Evolutionary conservation across 495 filamentous ascomycete species (phyloP).

Genomic region (Trichocladium antarcticum): DNA sequence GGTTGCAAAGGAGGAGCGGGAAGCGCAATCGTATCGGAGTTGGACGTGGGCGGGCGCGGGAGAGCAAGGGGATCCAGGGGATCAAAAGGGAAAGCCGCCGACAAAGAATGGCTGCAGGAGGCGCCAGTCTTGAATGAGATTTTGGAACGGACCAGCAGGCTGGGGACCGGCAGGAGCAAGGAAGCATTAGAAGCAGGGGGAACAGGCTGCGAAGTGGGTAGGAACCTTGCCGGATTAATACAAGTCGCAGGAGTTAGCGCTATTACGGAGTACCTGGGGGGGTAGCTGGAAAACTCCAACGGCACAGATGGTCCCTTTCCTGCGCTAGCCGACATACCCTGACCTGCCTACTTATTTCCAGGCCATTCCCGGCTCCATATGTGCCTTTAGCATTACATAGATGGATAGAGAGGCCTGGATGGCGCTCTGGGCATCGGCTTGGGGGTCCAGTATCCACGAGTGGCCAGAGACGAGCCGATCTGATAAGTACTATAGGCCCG

Average conservation of each 20-base stretch:
- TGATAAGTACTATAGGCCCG: neutral
- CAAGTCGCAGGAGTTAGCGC: neutral
- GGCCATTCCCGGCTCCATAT: conserved; percentile 7
- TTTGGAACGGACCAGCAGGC: conserved; percentile 8
- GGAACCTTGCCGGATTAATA: neutral
- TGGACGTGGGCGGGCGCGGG: conserved; percentile 1
- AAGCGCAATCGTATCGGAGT: neutral
- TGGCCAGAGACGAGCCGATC: neutral
- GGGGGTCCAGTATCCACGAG: neutral
- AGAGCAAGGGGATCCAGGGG: conserved; percentile 1
- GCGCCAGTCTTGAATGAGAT: conserved; percentile 17
- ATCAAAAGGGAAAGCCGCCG: conserved; percentile 26
- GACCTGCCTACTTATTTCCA: conserved; percentile 9
- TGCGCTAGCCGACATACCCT: neutral
- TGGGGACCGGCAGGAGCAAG: neutral
- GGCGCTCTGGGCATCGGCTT: neutral
- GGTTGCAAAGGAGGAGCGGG: neutral
- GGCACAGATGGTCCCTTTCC: too few species aligned
- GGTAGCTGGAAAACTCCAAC: too few species aligned
- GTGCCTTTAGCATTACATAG: too few species aligned
- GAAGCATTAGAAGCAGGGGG: neutral
- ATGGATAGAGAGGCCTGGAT: too few species aligned
- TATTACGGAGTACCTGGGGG: too few species aligned
- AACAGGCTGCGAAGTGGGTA: neutral
- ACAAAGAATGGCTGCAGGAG: conserved; percentile 11